Conservation (phyloP, 495 filamentous ascomycete species). For the Neurospora africana region DNA sequence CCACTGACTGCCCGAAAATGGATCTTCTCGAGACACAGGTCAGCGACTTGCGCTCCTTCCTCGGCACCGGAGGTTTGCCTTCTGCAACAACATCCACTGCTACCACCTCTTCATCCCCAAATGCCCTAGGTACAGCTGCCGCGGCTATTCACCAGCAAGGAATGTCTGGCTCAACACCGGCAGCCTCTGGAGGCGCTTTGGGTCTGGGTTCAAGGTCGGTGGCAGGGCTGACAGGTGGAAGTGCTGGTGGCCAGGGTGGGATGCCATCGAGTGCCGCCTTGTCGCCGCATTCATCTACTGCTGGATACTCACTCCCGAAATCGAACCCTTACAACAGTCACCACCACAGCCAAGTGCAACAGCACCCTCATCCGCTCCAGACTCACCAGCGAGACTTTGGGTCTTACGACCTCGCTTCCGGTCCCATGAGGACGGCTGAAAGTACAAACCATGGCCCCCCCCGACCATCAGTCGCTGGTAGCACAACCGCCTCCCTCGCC, state of each 20-base stretch:
- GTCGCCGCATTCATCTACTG: not conserved
- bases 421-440: not conserved
- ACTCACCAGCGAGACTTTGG: not conserved
- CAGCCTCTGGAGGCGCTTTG: not conserved
- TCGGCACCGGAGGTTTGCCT: conserved; percentile 18
- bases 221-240: not conserved
- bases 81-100: not conserved
- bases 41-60: conserved; percentile 43
- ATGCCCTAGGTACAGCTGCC: not conserved
- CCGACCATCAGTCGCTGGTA: not conserved
- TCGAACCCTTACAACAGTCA: not conserved
- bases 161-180: not conserved
- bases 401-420: not conserved
- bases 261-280: not conserved
- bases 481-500: not conserved
- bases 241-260: not conserved
- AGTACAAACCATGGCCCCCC: not conserved
- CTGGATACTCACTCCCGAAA: not conserved
- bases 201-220: not conserved
- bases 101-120: not conserved
- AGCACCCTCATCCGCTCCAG: not conserved
- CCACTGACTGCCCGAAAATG: conserved; percentile 20
- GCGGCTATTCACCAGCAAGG: conserved; percentile 5
- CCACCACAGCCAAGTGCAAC: not conserved
- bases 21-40: conserved; percentile 46